These are phyloP conservation scores for Cystodermella granulosa DNA, from an alignment of 1,284 basidiomycete species.

Conservation along the genomic window DNA sequence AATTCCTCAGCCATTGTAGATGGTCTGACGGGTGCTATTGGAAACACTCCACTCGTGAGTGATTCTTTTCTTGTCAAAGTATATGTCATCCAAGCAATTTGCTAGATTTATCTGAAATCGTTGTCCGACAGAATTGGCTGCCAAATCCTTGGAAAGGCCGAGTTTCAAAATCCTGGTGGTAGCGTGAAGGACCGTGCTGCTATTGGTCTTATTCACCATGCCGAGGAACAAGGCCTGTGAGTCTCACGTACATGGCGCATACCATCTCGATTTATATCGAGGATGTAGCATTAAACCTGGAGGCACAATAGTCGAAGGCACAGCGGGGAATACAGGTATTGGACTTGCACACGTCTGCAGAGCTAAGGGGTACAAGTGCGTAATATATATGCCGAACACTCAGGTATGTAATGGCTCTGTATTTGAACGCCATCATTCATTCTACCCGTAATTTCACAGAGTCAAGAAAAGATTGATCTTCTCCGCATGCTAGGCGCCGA, in stretches of 20 bases:
- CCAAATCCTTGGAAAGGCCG: constrained; percentile 89
- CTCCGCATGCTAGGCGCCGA: constrained; percentile 95
- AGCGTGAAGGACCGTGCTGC: constrained; percentile 98
- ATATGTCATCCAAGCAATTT: constrained; percentile 1
- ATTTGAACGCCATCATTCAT: background rate
- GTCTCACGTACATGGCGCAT: constrained; percentile 21
- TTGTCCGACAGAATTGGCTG: constrained; percentile 89
- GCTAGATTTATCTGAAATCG: constrained; percentile 75
- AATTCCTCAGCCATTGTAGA: constrained; percentile 58
- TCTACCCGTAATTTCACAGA: constrained; percentile 43
- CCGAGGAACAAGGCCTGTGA: constrained; percentile 79
- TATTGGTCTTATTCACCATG: constrained; percentile 82
- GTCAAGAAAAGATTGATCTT: constrained; percentile 97
- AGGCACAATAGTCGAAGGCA: constrained; percentile 95
- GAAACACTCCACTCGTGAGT: constrained; percentile 89
- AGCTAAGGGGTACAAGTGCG: constrained; percentile 90
- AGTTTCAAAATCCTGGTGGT: constrained; percentile 98
- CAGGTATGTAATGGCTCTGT: constrained; percentile 50
- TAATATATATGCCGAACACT: constrained; percentile 99
- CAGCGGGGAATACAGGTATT: constrained; percentile 98
- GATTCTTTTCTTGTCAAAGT: background rate
- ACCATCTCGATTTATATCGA: constrained; percentile 5
- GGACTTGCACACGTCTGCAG: constrained; percentile 94
- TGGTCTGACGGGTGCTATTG: constrained; percentile 86
- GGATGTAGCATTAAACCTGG: constrained; percentile 73